Evolutionary conservation across 805 yeast genomes (phyloP), one percentile per base, ranked within the genome.

Genomic region (Nakazawaea laoshanensis): DNA sequence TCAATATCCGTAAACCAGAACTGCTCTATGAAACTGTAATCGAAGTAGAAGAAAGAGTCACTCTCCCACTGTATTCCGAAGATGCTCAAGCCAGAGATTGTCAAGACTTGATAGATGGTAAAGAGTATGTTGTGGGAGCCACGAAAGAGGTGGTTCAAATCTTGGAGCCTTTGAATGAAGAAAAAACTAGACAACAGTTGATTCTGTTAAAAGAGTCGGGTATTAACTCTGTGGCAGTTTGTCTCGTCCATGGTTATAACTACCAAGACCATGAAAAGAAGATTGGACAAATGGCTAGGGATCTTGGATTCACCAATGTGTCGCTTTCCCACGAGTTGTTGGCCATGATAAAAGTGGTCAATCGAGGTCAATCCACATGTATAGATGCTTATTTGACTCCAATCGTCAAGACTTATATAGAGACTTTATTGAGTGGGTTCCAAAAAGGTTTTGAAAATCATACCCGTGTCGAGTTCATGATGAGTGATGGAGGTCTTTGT

Each of bases 31-130:
- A 55, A 14, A 38, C 46, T 16, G 72, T 66, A 4, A 49, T 69
- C 18, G 74, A 69, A 43, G 55, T 65, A 26, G 88, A 84, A 46
- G 76, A 67, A 43, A 51, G 76, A 40, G 70, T 68, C 23, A 67
- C 70, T 11, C 47, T 63, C n/a, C 67, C 61, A 49, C 35, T 45
- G 55, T 18, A 60, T 30, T 65, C 52, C 41, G 30, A 30, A 28
- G 10, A 29, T 40, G 24, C 78, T 11, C 56, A 17, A 7, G 37
- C 45, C 14, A 31, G 38, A 23, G 37, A 42, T 20, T 41, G 36
- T 36, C 16, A 10, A 19, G 46, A 44, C 8, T 39, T 45, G 18
- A 26, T 45, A 10, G 55, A 55, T 30, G 53, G 49, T 6, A 30
- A 35, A 9, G 35, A 31, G 19, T 39, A 42, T 37, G 65, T 61